Evolutionary conservation across 1,284 basidiomycete genomes (phyloP), one percentile per base, ranked within the genome.

Genomic region (Tilletiaria anomala): DNA sequence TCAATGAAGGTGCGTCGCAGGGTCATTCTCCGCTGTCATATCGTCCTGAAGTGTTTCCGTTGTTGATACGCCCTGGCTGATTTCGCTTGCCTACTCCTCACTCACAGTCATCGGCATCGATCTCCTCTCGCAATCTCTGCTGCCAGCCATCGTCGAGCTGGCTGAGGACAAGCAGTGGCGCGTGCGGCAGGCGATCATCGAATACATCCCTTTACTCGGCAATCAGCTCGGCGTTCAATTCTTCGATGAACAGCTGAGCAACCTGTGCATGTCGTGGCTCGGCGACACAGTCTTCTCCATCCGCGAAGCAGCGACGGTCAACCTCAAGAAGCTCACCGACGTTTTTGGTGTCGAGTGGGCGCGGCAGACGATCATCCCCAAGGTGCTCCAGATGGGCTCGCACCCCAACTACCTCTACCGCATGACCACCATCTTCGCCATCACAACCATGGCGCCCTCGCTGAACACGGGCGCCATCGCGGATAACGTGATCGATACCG

Each of bases 141-240:
- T 99, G 17, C 93, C 93, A 6, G 93, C 93, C 23, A 97, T 99
- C 56, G 85, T 97, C 56, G 86, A 96, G 68, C 74, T 99, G 35
- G 91, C 93, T 18, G 93, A 97, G 70, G 93, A 99, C 74, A 99
- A 97, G 71, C 94, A 94, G 56, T 99, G 93, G 93, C 82, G 93
- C 38, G 93, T 99, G 32, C 82, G 93, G 56, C 93, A 99, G 71
- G 93, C 93, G 12, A 97, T 99, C 71, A 99, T 99, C 70, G 93
- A 97, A 70, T 96, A 99, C 71, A 96, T 77, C 79, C 70, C 93
- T 74, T 77, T 97, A 17, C 79, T 99, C 32, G 89, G 93, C 36
- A 91, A 83, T 17, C 93, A 99, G 68, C 77, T 99, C 42, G 93
- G 93, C 45, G 87, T 89, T 56, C 74, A 82, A 26, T 97, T 97